Conservation (phyloP, 768 basidiomycete genomes). For the Ramaria sp. region DNA sequence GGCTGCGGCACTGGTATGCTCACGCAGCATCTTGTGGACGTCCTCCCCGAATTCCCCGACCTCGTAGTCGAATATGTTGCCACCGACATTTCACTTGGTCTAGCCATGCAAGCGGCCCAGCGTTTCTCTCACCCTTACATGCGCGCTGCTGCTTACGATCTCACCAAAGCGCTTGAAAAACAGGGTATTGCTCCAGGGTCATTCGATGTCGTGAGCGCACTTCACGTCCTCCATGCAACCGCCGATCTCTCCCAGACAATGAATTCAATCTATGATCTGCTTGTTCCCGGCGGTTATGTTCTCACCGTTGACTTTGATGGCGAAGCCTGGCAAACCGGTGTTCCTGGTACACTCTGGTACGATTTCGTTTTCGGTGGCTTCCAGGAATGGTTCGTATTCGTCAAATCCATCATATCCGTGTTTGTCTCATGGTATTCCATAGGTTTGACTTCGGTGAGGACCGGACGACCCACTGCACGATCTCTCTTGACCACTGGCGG, state of each 20-base stretch:
- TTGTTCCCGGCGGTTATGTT: constrained; percentile 14
- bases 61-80: constrained; percentile 14
- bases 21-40: constrained; percentile 14
- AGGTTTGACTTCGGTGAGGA: constrained; percentile 8
- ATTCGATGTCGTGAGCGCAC: constrained; percentile 13
- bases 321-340: constrained; percentile 4
- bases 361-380: constrained; percentile 9
- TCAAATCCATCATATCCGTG: background rate
- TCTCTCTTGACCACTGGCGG: constrained; percentile 4
- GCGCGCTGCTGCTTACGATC: constrained; percentile 12
- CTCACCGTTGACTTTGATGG: constrained; percentile 14
- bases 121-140: constrained; percentile 13
- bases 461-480: constrained; percentile 3
- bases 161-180: constrained; percentile 10
- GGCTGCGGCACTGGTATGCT: constrained; percentile 13
- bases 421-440: background rate
- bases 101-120: constrained; percentile 11
- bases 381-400: constrained; percentile 7
- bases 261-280: constrained; percentile 9
- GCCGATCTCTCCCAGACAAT: constrained; percentile 9
- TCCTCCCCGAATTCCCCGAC: constrained; percentile 6
- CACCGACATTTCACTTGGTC: constrained; percentile 11
- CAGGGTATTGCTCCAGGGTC: constrained; percentile 12
- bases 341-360: constrained; percentile 11
- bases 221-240: constrained; percentile 14